Conservation (phyloP, 2,329 filamentous ascomycete genomes). For the Alternaria postmessia region DNA sequence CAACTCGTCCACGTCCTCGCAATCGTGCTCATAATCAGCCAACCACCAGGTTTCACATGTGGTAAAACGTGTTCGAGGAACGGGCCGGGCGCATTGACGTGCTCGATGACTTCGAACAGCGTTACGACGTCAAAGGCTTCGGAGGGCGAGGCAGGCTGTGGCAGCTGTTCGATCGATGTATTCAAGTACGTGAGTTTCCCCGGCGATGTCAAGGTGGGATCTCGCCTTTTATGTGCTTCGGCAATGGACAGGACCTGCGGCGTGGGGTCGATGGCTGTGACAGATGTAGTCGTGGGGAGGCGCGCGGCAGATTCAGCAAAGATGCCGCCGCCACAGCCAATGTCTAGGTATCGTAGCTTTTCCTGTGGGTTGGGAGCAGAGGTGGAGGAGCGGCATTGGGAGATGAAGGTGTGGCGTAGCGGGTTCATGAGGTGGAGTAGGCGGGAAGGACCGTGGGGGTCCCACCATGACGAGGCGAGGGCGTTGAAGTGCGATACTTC, state of each 20-base stretch:
- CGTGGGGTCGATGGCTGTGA: conserved; percentile 82
- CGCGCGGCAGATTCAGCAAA: conserved; percentile 89
- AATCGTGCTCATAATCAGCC: conserved; percentile 92
- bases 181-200: conserved; percentile 74
- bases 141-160: conserved; percentile 34
- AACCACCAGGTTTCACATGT: conserved; percentile 88
- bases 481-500: conserved; percentile 95
- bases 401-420: conserved; percentile 91
- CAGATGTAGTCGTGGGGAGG: conserved; percentile 66
- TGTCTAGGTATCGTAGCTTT: conserved; percentile 79
- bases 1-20: conserved; percentile 88
- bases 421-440: conserved; percentile 98
- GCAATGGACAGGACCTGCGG: conserved; percentile 78
- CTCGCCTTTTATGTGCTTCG: conserved; percentile 74
- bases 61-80: conserved; percentile 77
- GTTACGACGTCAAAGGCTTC: conserved; percentile 79
- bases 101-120: conserved; percentile 94
- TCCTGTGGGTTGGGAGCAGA: conserved; percentile 43
- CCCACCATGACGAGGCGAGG: conserved; percentile 96
- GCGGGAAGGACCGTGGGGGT: conserved; percentile 88
- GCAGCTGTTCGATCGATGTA: conserved; percentile 76
- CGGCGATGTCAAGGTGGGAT: conserved; percentile 70
- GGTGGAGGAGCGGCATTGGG: conserved; percentile 65
- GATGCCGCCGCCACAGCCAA: conserved; percentile 95
- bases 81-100: conserved; percentile 77